These are phyloP conservation scores for Flaveria sonorensis DNA, from an alignment of 129 eudicot genomes.

Conservation along the genomic window DNA sequence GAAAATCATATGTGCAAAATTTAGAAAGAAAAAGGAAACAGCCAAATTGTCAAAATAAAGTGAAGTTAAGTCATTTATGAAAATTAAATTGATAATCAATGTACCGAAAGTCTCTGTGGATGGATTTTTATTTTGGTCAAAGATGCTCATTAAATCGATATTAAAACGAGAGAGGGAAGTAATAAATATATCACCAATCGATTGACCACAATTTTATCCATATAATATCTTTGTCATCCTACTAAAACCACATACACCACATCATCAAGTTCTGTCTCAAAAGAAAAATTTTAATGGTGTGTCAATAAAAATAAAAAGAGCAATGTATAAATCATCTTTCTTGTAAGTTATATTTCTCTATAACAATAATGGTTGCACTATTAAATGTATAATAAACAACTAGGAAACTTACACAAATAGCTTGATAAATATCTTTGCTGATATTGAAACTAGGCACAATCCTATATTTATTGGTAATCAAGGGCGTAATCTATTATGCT, in stretches of 20 bases:
- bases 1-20: too few species aligned
- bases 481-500: too few species aligned
- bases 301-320: background rate
- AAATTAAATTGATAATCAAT: slow-evolving; percentile 14
- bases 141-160: slow-evolving; percentile 9
- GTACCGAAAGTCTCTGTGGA: background rate
- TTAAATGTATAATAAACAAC: too few species aligned
- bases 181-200: background rate
- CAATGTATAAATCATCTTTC: background rate
- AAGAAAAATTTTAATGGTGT: background rate
- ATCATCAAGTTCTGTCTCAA: background rate
- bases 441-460: too few species aligned
- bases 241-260: background rate
- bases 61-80: slow-evolving; percentile 22
- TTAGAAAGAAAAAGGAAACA: too few species aligned
- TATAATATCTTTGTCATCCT: background rate
- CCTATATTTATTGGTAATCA: too few species aligned
- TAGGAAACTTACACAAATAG: too few species aligned
- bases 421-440: too few species aligned
- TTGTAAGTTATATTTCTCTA: too few species aligned
- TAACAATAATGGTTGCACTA: too few species aligned
- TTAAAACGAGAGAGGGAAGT: slow-evolving; percentile 7
- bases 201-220: background rate
- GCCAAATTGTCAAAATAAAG: background rate
- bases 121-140: slow-evolving; percentile 6